Percentiles rank a stretch among this genome's conserved stretches.
These are phyloP conservation scores for Prototheca wickerhamii DNA, from an alignment of 163 green algal genomes.

Conservation along the genomic window DNA sequence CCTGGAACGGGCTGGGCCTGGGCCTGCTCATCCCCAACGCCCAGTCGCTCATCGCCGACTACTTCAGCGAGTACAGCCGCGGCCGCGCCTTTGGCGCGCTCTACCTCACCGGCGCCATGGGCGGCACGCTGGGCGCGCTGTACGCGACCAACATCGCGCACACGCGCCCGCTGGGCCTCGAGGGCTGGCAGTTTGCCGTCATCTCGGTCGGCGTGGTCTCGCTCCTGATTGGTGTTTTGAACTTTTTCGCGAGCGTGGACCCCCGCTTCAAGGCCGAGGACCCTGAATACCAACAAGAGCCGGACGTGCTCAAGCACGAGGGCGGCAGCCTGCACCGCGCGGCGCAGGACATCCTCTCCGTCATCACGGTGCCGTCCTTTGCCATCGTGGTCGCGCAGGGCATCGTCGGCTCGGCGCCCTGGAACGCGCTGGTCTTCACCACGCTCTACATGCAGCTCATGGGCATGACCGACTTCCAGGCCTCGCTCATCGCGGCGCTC, in stretches of 20 bases:
- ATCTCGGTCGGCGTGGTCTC: conserved; percentile 16
- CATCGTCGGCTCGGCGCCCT: conserved; percentile 34
- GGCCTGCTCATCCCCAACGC: conserved; percentile 54
- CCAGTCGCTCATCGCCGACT: conserved; percentile 55
- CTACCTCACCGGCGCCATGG: conserved; percentile 38
- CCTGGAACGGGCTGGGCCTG: conserved; percentile 53
- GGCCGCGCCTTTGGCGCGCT: conserved; percentile 49
- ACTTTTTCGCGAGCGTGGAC: conserved; percentile 21
- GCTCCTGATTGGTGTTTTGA: conserved; percentile 37
- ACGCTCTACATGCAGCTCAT: conserved; percentile 52
- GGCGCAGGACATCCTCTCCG: conserved; percentile 16
- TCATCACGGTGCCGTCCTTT: conserved; percentile 46
- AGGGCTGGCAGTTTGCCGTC: conserved; percentile 37
- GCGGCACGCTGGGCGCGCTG: conserved; percentile 43
- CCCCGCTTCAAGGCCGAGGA: conserved; percentile 24
- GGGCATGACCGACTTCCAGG: conserved; percentile 38
- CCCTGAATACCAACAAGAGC: conserved; percentile 15
- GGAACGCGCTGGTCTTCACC: conserved; percentile 47
- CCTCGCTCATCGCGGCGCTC: conserved; percentile 26
- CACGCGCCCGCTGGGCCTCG: not conserved
- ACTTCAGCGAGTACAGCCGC: conserved; percentile 29
- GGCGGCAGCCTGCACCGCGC: not conserved
- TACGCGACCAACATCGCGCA: conserved; percentile 44
- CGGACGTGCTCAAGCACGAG: conserved; percentile 13
- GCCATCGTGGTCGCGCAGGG: conserved; percentile 46